Base-by-base conservation (phyloP, 768 basidiomycete genomes). In the Boletus rufocinnamomeus region DNA sequence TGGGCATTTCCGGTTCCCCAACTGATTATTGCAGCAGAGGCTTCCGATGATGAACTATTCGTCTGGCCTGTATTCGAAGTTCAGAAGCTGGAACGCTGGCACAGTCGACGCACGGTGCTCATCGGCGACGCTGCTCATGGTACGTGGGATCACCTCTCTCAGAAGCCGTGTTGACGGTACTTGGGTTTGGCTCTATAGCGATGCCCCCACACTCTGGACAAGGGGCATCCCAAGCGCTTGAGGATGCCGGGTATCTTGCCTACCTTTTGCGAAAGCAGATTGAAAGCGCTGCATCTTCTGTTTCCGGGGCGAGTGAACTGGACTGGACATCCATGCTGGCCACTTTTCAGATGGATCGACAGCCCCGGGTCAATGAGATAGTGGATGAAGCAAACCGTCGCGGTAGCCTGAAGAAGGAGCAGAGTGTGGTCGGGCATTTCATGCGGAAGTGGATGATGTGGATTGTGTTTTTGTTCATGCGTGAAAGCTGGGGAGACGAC, bases 101-200 rank as follows among this genome's bases (percentile, higher is more conserved):
- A 71, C 40, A 63, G 70, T 50, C 58, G 52, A 47, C 62, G 62
- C 10, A 62, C 67, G 34, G 64, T 74, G 8, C 63, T 72, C n/a
- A 61, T 74, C 25, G 71, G 71, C 3, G 72, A 72, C n/a, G 71
- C 71, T 47, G 70, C 68, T 46, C 71, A 74, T 59, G 70, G 71
- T 72, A 52, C 4, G 67, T 59, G 32, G 27, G 16, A 19, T 40
- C 10, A 27, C 21, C 4, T 52, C 19, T 43, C 8, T 34, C 3
- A 7, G 2, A 48, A n/a, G 43, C 41, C 9, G 41, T 8, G 45
- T n/a, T 50, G 27, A n/a, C 6, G 48, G 25, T n/a, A n/a, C n/a
- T 30, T n/a, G 35, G 51, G 2, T 25, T 46, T 32, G 28, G 43
- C 6, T 52, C 35, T 23, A 34, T 21, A 72, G 72, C 67, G 4